These are phyloP conservation scores for Apostasia shenzhenica DNA, from an alignment of 106 monocot species.

Conservation along the genomic window DNA sequence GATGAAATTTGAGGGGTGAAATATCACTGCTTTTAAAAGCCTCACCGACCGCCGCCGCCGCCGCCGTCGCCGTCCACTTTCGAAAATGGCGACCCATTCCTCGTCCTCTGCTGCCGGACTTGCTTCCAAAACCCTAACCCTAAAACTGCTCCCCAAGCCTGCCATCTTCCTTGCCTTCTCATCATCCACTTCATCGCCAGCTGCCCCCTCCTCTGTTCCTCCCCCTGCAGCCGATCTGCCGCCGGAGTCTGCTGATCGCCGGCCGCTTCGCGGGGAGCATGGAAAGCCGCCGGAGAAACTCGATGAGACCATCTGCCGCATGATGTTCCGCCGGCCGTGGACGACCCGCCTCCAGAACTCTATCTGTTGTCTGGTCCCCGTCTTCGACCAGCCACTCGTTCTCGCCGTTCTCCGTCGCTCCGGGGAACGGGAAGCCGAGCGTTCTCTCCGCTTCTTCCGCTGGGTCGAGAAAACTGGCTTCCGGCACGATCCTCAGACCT, in stretches of 20 bases:
- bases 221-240: not conserved
- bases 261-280: slow-evolving; percentile 1
- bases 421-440: slow-evolving; percentile 23
- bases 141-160: slow-evolving; percentile 2
- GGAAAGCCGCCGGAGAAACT: slow-evolving; percentile 7
- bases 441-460: slow-evolving; percentile 84
- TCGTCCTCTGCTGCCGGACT: slow-evolving; percentile 2
- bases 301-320: slow-evolving; percentile 51
- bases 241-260: not conserved
- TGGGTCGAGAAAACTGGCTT: slow-evolving; percentile 92
- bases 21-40: too few species aligned
- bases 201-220: not conserved
- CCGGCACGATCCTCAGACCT: slow-evolving; percentile 58
- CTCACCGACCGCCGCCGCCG: slow-evolving; percentile 20
- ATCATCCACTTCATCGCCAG: not conserved
- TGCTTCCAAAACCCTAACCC: slow-evolving; percentile 22
- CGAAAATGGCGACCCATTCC: slow-evolving; percentile 9
- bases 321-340: slow-evolving; percentile 82
- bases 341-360: slow-evolving; percentile 97
- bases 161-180: slow-evolving; percentile 8
- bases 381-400: slow-evolving; percentile 52
- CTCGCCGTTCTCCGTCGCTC: slow-evolving; percentile 47
- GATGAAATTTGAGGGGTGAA: too few species aligned
- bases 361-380: slow-evolving; percentile 56
- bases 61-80: not conserved